Conservation (phyloP, 179 eudicot species). For the Pouteria campechiana region DNA sequence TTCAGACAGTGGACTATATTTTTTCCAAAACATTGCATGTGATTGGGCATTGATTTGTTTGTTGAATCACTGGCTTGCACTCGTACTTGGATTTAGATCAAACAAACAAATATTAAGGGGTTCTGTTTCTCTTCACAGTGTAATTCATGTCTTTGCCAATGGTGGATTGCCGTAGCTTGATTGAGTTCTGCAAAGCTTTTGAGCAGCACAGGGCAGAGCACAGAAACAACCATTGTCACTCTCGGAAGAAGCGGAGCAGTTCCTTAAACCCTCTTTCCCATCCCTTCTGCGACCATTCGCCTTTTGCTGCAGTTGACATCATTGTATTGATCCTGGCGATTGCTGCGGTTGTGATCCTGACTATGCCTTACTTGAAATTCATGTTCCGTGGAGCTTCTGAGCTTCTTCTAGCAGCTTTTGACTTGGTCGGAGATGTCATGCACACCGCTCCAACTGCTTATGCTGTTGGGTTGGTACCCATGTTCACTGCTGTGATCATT, state of each 20-base stretch:
- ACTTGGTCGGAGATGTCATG: slow-evolving; percentile 10
- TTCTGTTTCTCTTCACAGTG: no score
- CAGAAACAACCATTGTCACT: neutral
- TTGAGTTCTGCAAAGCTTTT: slow-evolving; percentile 31
- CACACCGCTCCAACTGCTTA: slow-evolving; percentile 20
- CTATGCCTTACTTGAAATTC: slow-evolving; percentile 17
- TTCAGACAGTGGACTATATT: no score
- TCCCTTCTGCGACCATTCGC: slow-evolving; percentile 22
- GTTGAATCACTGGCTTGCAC: no score
- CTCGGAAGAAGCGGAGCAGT: slow-evolving; percentile 12
- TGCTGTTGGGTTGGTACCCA: slow-evolving; percentile 14
- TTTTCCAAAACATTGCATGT: no score
- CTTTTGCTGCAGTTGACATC: slow-evolving; percentile 20
- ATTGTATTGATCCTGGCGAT: slow-evolving; percentile 17
- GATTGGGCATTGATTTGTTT: no score
- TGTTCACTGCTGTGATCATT: slow-evolving; percentile 9
- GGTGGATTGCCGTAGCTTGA: slow-evolving; percentile 37
- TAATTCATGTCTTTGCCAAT: slow-evolving; percentile 22
- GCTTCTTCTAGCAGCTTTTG: slow-evolving; percentile 4
- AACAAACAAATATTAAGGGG: no score
- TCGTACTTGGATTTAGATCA: no score
- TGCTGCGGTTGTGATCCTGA: slow-evolving; percentile 20
- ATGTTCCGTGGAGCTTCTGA: slow-evolving; percentile 4
- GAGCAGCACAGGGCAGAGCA: slow-evolving; percentile 14
- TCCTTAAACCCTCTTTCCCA: slow-evolving; percentile 9